Base-by-base conservation (phyloP, 441 rosid genomes). In the Erodium texanum region DNA sequence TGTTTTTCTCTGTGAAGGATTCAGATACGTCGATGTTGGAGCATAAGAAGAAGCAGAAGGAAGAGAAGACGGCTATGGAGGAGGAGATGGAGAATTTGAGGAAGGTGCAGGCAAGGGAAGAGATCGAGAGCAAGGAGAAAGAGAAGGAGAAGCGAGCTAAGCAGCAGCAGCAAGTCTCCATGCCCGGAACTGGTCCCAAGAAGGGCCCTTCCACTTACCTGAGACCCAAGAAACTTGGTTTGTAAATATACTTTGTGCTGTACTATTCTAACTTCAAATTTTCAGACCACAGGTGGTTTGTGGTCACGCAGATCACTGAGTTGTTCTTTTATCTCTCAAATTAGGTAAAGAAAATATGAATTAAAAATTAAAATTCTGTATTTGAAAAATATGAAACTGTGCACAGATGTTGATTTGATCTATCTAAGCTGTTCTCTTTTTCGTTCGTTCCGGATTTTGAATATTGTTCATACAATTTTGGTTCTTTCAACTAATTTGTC, bases 1-100 rank as follows among this genome's bases (percentile, higher is more conserved):
- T 94, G 98, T 94, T 94, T 70, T 94, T 94, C 73, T 88, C 98
- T 0, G 96, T 92, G 7, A 90, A 94, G 79, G 99, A 90, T 11
- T 92, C 98, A 0, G 93, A 94, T 63, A 87, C 92, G 0, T 88
- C 97, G 0, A 78, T 92, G 89, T 68, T 88, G 78, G 99, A 89
- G 83, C 99, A 90, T 74, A 94, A 86, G 76, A 92, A 85, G 73
- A 94, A 77, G 73, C 96, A 94, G 80, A 92, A 89, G 80, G 88
- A 88, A 74, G 94, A 86, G 62, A 94, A 92, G 78, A 85, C 97
- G 1, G 96, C 97, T 1, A 92, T 92, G 99, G 99, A 92, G 77
- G 94, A 88, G 85, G 97, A 92, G 69, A 88, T 89, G 98, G 98
- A 92, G 69, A 86, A 79, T 70, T 65, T 88, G 82, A 85, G 98